Evolutionary conservation across 208 protist genomes (phyloP).

Genomic region (Trypanosoma theileri): DNA sequence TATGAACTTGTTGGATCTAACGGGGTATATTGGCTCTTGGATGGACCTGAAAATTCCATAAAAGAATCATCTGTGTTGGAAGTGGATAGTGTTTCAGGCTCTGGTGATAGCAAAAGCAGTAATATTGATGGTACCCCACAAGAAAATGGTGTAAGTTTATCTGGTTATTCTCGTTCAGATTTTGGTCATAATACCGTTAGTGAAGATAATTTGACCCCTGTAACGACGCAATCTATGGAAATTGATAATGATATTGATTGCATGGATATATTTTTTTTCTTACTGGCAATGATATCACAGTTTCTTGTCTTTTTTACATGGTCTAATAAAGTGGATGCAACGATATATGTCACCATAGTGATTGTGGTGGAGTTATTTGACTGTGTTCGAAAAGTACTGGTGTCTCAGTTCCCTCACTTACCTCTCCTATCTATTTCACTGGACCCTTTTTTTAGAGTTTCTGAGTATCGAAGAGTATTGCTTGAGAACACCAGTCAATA

Average conservation of each 20-base stretch:
- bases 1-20: slow-evolving; percentile 48
- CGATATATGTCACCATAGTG: slow-evolving; percentile 10
- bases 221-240: background rate
- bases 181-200: too few species aligned
- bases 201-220: too few species aligned
- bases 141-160: background rate
- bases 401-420: background rate
- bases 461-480: background rate
- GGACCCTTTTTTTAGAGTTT: background rate
- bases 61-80: background rate
- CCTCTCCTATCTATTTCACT: background rate
- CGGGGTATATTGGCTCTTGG: slow-evolving; percentile 56
- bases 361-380: slow-evolving; percentile 3
- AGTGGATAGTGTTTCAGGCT: background rate
- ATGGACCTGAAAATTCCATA: slow-evolving; percentile 15
- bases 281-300: slow-evolving; percentile 8
- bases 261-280: background rate
- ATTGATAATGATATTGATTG: background rate
- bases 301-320: slow-evolving; percentile 8
- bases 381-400: background rate
- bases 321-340: slow-evolving; percentile 7
- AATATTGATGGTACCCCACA: background rate
- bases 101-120: background rate
- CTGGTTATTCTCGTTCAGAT: too few species aligned
- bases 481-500: background rate